Percentiles rank a stretch among this genome's conserved stretches.
Conservation (phyloP, 805 yeast species). For the Metschnikowia matae region DNA sequence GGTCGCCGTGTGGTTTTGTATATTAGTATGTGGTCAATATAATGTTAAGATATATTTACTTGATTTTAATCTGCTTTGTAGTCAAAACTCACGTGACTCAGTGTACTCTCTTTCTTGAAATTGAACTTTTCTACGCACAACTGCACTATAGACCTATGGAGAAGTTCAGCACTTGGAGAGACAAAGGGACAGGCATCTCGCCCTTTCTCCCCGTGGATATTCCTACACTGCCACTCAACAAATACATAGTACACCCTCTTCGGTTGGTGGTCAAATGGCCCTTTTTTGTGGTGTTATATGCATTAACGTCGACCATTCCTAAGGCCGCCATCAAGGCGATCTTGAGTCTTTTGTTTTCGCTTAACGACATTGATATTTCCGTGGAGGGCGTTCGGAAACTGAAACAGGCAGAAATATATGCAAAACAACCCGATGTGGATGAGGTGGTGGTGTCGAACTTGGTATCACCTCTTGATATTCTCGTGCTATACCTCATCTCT, state of each 20-base stretch:
- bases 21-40: slow-evolving; percentile 24
- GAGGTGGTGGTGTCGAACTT: slow-evolving; percentile 57
- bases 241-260: slow-evolving; percentile 10
- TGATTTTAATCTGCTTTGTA: not conserved
- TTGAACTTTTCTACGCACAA: not conserved
- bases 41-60: slow-evolving; percentile 17
- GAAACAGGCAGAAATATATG: slow-evolving; percentile 28
- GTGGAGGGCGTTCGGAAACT: slow-evolving; percentile 51
- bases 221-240: slow-evolving; percentile 15
- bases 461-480: slow-evolving; percentile 54
- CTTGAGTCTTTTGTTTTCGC: slow-evolving; percentile 29
- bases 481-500: slow-evolving; percentile 31
- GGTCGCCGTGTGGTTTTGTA: slow-evolving; percentile 21
- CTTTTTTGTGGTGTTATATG: slow-evolving; percentile 15
- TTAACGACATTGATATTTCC: slow-evolving; percentile 33
- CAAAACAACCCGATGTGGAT: slow-evolving; percentile 36
- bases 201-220: slow-evolving; percentile 68
- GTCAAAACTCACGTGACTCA: not conserved
- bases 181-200: slow-evolving; percentile 88
- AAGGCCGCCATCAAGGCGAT: slow-evolving; percentile 17
- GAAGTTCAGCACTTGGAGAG: slow-evolving; percentile 73
- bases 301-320: slow-evolving; percentile 19
- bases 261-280: slow-evolving; percentile 30
- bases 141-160: slow-evolving; percentile 13
- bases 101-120: not conserved